These are phyloP conservation scores for Peronospora farinosa DNA, from an alignment of 352 stramenopile genomes.

Conservation along the genomic window DNA sequence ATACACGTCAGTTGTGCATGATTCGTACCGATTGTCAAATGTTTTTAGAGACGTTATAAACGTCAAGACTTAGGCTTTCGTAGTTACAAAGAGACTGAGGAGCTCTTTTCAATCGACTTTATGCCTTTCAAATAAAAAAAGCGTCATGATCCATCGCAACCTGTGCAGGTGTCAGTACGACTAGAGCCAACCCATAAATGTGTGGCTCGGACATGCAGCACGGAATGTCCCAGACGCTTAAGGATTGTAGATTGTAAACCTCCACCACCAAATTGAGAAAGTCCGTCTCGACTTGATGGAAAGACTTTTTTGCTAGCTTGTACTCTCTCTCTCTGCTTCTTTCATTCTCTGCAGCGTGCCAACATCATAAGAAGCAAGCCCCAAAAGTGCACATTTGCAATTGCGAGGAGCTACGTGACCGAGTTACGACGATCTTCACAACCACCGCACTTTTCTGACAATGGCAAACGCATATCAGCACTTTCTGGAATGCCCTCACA, in stretches of 20 bases:
- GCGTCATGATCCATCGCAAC: slow-evolving; percentile 16
- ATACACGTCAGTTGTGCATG: no score
- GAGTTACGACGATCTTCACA: slow-evolving; percentile 13
- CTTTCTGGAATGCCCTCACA: slow-evolving; percentile 11
- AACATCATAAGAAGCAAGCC: slow-evolving; percentile 1
- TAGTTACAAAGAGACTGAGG: no score
- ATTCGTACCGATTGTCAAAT: no score
- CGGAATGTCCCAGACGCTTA: slow-evolving; percentile 15
- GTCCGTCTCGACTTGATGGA: slow-evolving; percentile 14
- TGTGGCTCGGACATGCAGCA: slow-evolving; percentile 3
- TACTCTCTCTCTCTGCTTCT: slow-evolving; percentile 1
- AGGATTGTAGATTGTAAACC: no score
- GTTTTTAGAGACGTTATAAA: not conserved
- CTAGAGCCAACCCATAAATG: slow-evolving; percentile 5
- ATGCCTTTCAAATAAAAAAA: not conserved
- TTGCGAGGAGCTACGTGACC: slow-evolving; percentile 2
- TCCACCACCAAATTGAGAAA: slow-evolving; percentile 17
- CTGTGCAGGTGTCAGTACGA: slow-evolving; percentile 4
- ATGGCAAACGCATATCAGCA: slow-evolving; percentile 11
- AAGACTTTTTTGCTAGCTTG: slow-evolving; percentile 4
- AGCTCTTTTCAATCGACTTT: not conserved
- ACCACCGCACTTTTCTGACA: slow-evolving; percentile 1
- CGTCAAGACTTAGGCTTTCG: not conserved
- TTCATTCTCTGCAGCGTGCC: not conserved
- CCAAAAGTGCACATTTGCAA: slow-evolving; percentile 5